Base-by-base conservation (phyloP, 2,329 filamentous ascomycete species). In the Colletotrichum gloeosporioides region DNA sequence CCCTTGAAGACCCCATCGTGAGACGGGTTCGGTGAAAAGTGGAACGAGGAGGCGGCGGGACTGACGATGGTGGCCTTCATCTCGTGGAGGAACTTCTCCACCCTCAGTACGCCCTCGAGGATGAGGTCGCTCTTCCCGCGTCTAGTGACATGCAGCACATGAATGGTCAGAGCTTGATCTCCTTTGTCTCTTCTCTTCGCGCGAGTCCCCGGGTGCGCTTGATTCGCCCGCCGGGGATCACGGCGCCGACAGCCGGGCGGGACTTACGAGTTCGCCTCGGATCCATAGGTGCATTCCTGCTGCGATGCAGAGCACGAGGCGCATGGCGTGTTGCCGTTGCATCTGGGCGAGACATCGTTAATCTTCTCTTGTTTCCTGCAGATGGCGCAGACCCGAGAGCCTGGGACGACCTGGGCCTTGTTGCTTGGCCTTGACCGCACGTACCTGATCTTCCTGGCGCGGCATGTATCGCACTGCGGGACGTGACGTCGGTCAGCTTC, bases 71-170 rank as follows among this genome's bases (percentile, higher is more conserved):
- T 83, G 27, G 84, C 80, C 68, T 85, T 86, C 76, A 90, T 83
- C 73, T 89, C 86, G 25, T 87, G 84, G 6, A 90, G 82, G 13
- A 86, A 82, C 67, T 82, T 85, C 77, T 90, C 89, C 25, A 89
- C 85, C 16, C 88, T 83, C 2, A 89, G 78, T 4, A 89, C 87
- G 7, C 88, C 87, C 73, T 89, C 88, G 4, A 90, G 84, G 27
- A 90, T 89, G 63, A 89, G 81, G 73, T 90, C 89, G 59, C 86
- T 89, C 78, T 90, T 90, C 34, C 88, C 88, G 75, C 88, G 84
- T 62, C 86, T 88, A 13, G 36, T 34, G 53, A 57, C 68, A 69
- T 63, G 36, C 71, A 18, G 32, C 67, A 65, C 44, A 66, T 34
- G 31, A 39, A 73, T 49, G 27, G 55, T 77, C 71, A 71, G 71